Conservation (phyloP, 441 rosid species). For the Omphalea diandra region DNA sequence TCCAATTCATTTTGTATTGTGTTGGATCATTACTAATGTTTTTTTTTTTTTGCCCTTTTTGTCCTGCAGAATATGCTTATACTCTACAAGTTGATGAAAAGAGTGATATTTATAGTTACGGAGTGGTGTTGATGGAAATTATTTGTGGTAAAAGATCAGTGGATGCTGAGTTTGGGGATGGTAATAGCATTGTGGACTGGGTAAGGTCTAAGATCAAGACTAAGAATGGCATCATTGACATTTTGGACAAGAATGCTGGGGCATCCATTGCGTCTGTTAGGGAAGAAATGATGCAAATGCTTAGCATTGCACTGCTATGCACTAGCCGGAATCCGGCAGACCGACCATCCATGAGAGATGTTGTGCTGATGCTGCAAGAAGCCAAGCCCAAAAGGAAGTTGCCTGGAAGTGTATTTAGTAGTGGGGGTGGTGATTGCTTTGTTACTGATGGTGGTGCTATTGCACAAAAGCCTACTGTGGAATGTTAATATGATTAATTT, state of each 20-base stretch:
- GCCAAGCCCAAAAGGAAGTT: conserved; percentile 83
- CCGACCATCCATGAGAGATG: conserved; percentile 97
- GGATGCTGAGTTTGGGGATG: conserved; percentile 89
- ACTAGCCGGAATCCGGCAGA: conserved; percentile 75
- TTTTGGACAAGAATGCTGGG: conserved; percentile 72
- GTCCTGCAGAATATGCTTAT: conserved; percentile 81
- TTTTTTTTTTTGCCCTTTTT: neutral
- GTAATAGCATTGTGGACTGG: conserved; percentile 94
- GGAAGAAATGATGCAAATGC: conserved; percentile 90
- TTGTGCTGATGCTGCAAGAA: conserved; percentile 82
- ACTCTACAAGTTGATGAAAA: conserved; percentile 91
- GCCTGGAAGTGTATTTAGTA: conserved; percentile 28
- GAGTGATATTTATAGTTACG: conserved; percentile 91
- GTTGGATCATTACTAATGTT: too few species aligned
- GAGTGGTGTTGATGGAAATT: conserved; percentile 86
- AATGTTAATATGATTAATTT: conserved; percentile 50
- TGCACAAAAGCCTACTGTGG: conserved; percentile 51
- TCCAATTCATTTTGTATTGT: neutral
- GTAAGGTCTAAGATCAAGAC: conserved; percentile 68
- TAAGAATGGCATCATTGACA: conserved; percentile 53
- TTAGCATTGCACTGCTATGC: conserved; percentile 79
- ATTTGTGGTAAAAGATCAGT: conserved; percentile 76
- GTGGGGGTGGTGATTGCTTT: conserved; percentile 29
- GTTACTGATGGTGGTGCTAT: conserved; percentile 20
- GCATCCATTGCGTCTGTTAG: conserved; percentile 57